phyloP scores from a whole-genome alignment of 202 grass and related monocot species.

The Zizania palustris region DNA sequence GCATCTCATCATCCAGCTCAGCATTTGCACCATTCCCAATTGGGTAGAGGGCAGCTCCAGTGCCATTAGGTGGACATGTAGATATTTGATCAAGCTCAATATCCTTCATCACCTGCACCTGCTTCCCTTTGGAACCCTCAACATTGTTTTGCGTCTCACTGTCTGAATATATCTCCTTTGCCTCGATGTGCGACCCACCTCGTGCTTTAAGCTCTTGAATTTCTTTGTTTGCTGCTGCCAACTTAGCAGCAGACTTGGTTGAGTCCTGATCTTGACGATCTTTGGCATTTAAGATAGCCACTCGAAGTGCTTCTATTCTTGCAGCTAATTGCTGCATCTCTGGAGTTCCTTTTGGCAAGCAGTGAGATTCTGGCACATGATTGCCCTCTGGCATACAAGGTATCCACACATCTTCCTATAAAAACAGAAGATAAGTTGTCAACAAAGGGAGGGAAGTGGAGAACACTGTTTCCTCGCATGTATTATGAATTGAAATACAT shows the following conservation, averaged over 20 bases:
- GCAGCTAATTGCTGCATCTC: conserved; percentile 58
- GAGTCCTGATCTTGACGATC: conserved; percentile 52
- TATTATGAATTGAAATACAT: conserved; percentile 2
- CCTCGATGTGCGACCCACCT: conserved; percentile 30
- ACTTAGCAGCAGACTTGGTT: conserved; percentile 34
- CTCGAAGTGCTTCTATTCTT: conserved; percentile 68
- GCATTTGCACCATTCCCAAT: conserved; percentile 43
- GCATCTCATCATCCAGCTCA: conserved; percentile 81
- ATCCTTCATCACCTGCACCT: conserved; percentile 77
- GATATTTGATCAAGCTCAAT: conserved; percentile 89
- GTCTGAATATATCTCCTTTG: conserved; percentile 46
- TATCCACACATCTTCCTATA: conserved; percentile 35
- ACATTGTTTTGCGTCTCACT: conserved; percentile 44
- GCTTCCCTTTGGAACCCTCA: conserved; percentile 59
- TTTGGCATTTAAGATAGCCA: conserved; percentile 51
- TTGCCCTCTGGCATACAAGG: conserved; percentile 32
- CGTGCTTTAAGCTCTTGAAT: conserved; percentile 63
- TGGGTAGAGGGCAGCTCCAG: conserved; percentile 49
- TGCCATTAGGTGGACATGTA: conserved; percentile 57
- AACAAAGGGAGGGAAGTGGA: not conserved
- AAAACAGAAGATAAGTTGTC: not conserved
- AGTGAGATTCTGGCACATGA: conserved; percentile 2
- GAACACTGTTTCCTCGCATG: not conserved
- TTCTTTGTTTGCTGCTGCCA: conserved; percentile 39
- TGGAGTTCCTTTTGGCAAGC: conserved; percentile 31